Base-by-base conservation (phyloP, 352 stramenopile genomes). In the Globisporangium echinulatum region DNA sequence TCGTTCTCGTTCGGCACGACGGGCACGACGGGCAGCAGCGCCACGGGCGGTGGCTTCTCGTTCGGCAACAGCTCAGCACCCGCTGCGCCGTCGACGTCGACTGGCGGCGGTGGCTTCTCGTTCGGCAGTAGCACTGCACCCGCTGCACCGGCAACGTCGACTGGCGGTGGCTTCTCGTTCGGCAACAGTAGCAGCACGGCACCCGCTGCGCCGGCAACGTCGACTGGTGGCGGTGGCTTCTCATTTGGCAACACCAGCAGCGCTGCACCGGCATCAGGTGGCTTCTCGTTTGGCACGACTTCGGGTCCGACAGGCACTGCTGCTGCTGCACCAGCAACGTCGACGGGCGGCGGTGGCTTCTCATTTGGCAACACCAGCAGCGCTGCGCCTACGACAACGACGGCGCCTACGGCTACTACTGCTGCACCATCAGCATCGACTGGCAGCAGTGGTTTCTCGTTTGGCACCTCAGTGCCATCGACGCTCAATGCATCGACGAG, bases 361-460 rank as follows among this genome's bases (percentile, higher is more conserved):
- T 64, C 54, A 54, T 78, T 75, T 47, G 67, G 17, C 61, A 47
- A 40, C 59, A 11, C 62, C 59, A 9, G 37, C 59, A 14, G 37
- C 52, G 38, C 57, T 55, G 15, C 42, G 42, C 11, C 42, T 47
- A 13, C 39, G 7, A 43, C 39, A 11, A 43, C 39, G 39, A 43
- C 39, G 39, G 11, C 39, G 39, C 7, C 39, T 8, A 11, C 42
- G n/a, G 42, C 42, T 10, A 10, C 42, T 6, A 47, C 25, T 33
- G 25, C 46, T 7, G 46, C 46, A 3, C 46, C 46, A 9, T 49
- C 46, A 15, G 19, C 46, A 33, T 33, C 25, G 46, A 33, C 49
- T 14, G 40, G 71, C 48, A 74, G 75, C 49, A 61, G 58, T 14
- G 48, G 71, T 42, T 79, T 79, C 49, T 63, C 54, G 38, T 49